Evolutionary conservation across 2,329 filamentous ascomycete species (phyloP).

Genomic region (Colletotrichum chrysophilum): DNA sequence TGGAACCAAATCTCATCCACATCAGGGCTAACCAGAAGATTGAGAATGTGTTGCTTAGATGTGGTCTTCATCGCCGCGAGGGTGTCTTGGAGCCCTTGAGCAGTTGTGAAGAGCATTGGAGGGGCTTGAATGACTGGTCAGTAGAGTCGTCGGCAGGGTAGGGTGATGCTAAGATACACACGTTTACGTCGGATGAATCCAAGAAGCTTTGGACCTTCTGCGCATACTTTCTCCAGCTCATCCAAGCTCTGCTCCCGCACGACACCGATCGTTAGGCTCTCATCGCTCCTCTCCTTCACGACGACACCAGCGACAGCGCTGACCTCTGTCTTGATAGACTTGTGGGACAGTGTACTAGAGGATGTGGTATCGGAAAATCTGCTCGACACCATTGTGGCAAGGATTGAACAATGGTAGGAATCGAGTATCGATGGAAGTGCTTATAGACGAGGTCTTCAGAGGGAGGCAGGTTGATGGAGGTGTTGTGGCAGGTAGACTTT

Average conservation of each 20-base stretch:
- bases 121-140: background rate
- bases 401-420: background rate
- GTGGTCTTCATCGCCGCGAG: background rate
- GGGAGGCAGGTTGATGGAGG: too few relatives aligned
- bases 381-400: background rate
- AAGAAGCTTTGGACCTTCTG: background rate
- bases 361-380: background rate
- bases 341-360: background rate
- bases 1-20: background rate
- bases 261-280: background rate
- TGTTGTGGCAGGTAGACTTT: too few relatives aligned
- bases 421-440: background rate
- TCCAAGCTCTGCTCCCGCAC: background rate
- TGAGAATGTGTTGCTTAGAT: background rate
- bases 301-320: background rate
- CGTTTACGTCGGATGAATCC: background rate
- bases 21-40: background rate
- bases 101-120: background rate
- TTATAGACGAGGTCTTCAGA: too few relatives aligned
- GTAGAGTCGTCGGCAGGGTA: too few relatives aligned
- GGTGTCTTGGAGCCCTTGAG: background rate
- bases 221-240: background rate
- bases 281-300: background rate
- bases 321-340: background rate
- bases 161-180: background rate